Conservation (phyloP, 2,329 filamentous ascomycete species). For the Sporothrix brunneoviolacea region DNA sequence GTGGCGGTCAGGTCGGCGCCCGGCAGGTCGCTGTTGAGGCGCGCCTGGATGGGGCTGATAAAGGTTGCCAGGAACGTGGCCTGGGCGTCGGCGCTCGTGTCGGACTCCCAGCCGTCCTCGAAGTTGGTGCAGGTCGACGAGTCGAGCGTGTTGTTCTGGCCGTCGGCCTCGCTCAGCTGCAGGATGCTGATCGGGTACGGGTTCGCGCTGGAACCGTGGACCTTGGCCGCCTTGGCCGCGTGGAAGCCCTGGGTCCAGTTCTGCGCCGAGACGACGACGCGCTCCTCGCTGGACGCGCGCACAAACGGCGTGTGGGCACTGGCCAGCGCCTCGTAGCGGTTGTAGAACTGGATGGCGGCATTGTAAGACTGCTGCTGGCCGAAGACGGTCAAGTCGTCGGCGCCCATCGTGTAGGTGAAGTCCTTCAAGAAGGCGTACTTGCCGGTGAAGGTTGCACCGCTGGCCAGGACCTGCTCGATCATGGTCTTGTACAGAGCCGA, state of each 20-base stretch:
- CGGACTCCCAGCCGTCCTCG: constrained; percentile 29
- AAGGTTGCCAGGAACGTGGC: constrained; percentile 56
- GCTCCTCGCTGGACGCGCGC: constrained; percentile 33
- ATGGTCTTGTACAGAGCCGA: too few relatives aligned
- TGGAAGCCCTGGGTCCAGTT: constrained; percentile 74
- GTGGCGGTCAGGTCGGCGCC: constrained; percentile 57
- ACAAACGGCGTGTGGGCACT: constrained; percentile 38
- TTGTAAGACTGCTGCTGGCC: constrained; percentile 63
- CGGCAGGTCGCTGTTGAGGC: constrained; percentile 61
- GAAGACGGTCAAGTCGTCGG: constrained; percentile 49
- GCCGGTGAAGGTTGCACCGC: constrained; percentile 48
- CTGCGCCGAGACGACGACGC: constrained; percentile 51
- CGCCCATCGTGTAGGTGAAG: constrained; percentile 59
- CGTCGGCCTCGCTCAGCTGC: constrained; percentile 58
- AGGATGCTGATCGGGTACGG: too few relatives aligned
- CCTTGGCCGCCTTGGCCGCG: constrained; percentile 34
- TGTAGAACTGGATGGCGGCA: constrained; percentile 69
- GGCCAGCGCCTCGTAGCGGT: constrained; percentile 60
- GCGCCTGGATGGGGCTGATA: constrained; percentile 56
- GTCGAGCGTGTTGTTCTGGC: constrained; percentile 73
- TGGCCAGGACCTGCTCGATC: constrained; percentile 57
- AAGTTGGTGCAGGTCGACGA: constrained; percentile 62
- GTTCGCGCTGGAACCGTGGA: constrained; percentile 23
- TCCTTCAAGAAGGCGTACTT: constrained; percentile 63
- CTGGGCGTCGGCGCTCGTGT: constrained; percentile 45